Percentiles rank a stretch among this genome's conserved stretches.
Conservation (phyloP, 345 rosid genomes). For the Heritiera littoralis region DNA sequence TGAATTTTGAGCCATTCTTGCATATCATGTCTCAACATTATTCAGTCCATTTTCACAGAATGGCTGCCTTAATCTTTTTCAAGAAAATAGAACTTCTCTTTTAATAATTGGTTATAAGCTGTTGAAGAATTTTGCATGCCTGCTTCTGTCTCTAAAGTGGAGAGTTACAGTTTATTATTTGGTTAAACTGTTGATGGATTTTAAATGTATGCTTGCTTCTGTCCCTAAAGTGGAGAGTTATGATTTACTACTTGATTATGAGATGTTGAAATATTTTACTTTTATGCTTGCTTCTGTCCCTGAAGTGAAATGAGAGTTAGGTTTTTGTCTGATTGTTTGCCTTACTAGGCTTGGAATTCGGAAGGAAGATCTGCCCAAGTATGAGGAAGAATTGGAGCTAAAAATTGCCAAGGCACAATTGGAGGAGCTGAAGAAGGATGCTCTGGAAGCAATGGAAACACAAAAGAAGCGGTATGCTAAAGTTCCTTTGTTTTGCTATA, state of each 20-base stretch:
- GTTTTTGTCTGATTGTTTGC: slow-evolving; percentile 17
- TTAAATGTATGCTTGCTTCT: slow-evolving; percentile 14
- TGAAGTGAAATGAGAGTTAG: not conserved
- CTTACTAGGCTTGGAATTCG: slow-evolving; percentile 76
- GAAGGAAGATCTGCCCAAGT: slow-evolving; percentile 87
- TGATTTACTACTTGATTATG: not conserved
- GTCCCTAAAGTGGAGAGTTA: not conserved
- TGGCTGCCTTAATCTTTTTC: not conserved
- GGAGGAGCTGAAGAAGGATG: slow-evolving; percentile 86
- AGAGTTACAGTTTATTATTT: too few relatives aligned
- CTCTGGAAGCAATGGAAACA: slow-evolving; percentile 83
- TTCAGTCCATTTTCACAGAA: not conserved
- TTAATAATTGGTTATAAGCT: not conserved
- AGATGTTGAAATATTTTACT: not conserved
- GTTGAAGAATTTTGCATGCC: too few relatives aligned
- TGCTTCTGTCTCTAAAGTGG: too few relatives aligned
- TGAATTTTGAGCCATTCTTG: slow-evolving; percentile 13
- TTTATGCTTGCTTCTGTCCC: not conserved
- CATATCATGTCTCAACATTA: not conserved
- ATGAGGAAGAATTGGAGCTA: slow-evolving; percentile 75
- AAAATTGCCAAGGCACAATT: slow-evolving; percentile 73
- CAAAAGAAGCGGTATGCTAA: slow-evolving; percentile 73
- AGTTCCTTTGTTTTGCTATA: slow-evolving; percentile 39
- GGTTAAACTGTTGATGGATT: not conserved
- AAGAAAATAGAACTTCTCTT: not conserved